Evolutionary conservation across 352 stramenopile genomes (phyloP), one percentile per base, ranked within the genome.

Genomic region (Phytopythium mirpurense): DNA sequence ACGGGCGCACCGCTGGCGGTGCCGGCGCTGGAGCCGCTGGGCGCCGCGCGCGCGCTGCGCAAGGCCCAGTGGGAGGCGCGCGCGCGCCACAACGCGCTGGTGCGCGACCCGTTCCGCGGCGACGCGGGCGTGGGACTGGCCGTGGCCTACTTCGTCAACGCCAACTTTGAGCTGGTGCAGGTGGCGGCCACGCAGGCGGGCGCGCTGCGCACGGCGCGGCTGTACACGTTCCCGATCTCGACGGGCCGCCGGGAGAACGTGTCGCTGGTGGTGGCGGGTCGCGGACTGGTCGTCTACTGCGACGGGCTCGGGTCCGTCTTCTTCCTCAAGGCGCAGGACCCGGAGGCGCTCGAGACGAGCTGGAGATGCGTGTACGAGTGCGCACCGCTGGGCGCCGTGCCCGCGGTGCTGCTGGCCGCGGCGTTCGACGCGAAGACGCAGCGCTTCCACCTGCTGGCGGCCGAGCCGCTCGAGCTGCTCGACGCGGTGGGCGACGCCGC

Each of bases 41-140:
- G 72, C 19, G 67, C 69, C 6, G 49, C 52, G 2, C 65, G 74
- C 26, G 85, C 64, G 49, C 59, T 82, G 56, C 70, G 74, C 54
- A 90, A 89, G 49, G 72, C 82, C 34, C 77, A 90, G 24, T 92
- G 83, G 83, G 72, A 90, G 32, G 66, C 78, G 12, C 78, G 81
- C 19, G 67, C 86, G 46, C 71, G 79, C 52, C 62, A 86, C 67
- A 91, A 93, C 57, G 70, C 65, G 7, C 64, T 93, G 34, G 56
- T 62, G 4, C 47, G 57, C 0, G 81, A 91, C 52, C 77, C 80
- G 18, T 90, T 90, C 55, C 54, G 71, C 40, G 67, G 68, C 45
- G 62, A 68, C 9, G 21, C 24, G 10, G 69, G 48, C 51, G 63
- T 61, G 7, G 49, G 35, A 12, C 60, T 60, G 8, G 73, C 53